phyloP scores from a whole-genome alignment of 371 early-diverging fungal genomes.

The Smittium culicis region DNA sequence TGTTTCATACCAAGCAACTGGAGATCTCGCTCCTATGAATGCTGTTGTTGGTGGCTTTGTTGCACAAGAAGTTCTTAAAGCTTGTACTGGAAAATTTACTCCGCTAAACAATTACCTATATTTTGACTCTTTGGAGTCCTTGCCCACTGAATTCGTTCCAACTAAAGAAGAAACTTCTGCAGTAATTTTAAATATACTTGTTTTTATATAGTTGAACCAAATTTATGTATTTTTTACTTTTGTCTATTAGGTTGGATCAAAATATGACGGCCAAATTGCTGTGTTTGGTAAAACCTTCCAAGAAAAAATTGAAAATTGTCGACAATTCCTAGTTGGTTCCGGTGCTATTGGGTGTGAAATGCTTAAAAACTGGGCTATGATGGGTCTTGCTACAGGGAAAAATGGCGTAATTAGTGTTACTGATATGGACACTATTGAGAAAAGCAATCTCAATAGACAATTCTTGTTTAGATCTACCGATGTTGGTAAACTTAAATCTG shows the following conservation, averaged over 20 bases:
- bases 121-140: slow-evolving; percentile 94
- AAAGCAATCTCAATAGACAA: slow-evolving; percentile 64
- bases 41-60: slow-evolving; percentile 97
- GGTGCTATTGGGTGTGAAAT: slow-evolving; percentile 99
- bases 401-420: slow-evolving; percentile 82
- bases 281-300: slow-evolving; percentile 92
- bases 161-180: too few species aligned
- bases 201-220: too few species aligned
- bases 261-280: slow-evolving; percentile 90
- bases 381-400: slow-evolving; percentile 88
- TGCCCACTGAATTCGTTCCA: slow-evolving; percentile 60
- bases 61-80: slow-evolving; percentile 99
- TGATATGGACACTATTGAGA: slow-evolving; percentile 90
- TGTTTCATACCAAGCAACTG: slow-evolving; percentile 73
- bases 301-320: slow-evolving; percentile 67
- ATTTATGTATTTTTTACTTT: background rate
- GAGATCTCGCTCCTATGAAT: slow-evolving; percentile 89
- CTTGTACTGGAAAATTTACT: slow-evolving; percentile 87
- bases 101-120: slow-evolving; percentile 95
- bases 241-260: slow-evolving; percentile 39
- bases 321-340: slow-evolving; percentile 96
- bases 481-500: slow-evolving; percentile 91
- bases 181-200: too few species aligned
- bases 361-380: slow-evolving; percentile 99
- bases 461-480: slow-evolving; percentile 62